Percentiles rank a stretch among this genome's conserved stretches.
Conservation (phyloP, 2,329 filamentous ascomycete species). For the Falciphora oryzae region DNA sequence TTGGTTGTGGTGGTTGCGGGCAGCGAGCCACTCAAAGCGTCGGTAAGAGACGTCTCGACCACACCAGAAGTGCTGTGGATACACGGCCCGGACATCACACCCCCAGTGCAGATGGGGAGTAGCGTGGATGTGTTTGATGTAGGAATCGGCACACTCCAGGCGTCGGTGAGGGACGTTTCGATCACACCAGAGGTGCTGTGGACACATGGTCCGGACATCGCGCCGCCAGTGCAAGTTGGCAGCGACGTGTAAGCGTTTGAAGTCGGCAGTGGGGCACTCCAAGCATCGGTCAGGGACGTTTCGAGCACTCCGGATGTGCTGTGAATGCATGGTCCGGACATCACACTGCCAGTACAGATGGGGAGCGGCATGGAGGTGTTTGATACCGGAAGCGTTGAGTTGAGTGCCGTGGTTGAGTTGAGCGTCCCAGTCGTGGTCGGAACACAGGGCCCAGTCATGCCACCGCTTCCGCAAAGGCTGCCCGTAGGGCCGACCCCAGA, state of each 20-base stretch:
- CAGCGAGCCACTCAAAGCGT: not conserved
- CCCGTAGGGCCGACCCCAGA: not conserved
- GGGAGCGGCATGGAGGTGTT: not conserved
- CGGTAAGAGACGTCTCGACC: not conserved
- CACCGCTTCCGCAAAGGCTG: not conserved
- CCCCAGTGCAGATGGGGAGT: not conserved
- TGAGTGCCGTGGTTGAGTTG: not conserved
- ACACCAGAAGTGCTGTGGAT: not conserved
- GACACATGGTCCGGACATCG: constrained; percentile 1
- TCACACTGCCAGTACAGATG: not conserved
- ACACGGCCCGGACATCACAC: constrained; percentile 1
- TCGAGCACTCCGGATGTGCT: not conserved
- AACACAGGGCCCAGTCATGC: not conserved
- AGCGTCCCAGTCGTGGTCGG: not conserved
- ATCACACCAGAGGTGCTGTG: not conserved
- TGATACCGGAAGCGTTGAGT: not conserved
- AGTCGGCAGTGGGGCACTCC: not conserved
- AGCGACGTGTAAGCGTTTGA: not conserved
- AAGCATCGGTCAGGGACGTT: not conserved
- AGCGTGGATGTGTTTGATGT: too few species aligned
- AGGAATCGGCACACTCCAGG: not conserved
- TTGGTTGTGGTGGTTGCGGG: not conserved
- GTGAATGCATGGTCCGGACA: not conserved
- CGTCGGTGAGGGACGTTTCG: constrained; percentile 1
- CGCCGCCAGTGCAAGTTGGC: not conserved